Evolutionary conservation across 192 early-diverging fungal species (phyloP).

Genomic region (Hyaloraphidium curvatum): DNA sequence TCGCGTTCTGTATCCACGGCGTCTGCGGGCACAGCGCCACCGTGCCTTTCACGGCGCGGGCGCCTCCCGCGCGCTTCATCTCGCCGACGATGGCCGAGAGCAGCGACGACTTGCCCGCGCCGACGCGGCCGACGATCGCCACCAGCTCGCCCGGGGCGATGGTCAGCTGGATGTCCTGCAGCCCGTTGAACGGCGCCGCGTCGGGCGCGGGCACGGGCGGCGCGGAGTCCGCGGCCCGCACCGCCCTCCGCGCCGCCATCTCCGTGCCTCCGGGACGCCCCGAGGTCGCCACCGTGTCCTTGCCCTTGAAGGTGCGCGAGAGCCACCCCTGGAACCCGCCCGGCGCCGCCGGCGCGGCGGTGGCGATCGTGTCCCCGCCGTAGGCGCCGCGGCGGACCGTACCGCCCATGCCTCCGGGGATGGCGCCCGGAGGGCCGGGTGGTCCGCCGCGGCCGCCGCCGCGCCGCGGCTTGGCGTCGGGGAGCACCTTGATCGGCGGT

Average conservation of each 20-base stretch:
- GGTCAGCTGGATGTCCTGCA: not conserved
- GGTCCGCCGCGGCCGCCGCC: too few species aligned
- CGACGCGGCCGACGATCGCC: constrained; percentile 53
- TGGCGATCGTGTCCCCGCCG: too few species aligned
- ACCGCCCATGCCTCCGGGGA: too few species aligned
- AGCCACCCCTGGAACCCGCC: too few species aligned
- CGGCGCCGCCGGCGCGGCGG: too few species aligned
- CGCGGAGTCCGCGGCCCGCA: too few species aligned
- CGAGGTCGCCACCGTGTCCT: too few species aligned
- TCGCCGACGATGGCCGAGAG: constrained; percentile 14
- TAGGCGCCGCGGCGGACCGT: too few species aligned
- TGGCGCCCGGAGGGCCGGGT: too few species aligned
- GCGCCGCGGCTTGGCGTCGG: not conserved
- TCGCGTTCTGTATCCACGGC: constrained; percentile 24
- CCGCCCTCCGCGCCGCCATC: not conserved
- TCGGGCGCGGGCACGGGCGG: not conserved
- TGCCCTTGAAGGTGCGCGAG: too few species aligned
- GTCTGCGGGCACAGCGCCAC: constrained; percentile 19
- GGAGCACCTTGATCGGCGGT: not conserved
- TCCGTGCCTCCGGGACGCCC: not conserved
- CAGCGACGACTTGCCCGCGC: constrained; percentile 11
- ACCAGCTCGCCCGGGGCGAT: constrained; percentile 39
- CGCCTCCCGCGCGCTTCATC: constrained; percentile 24
- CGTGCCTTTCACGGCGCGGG: constrained; percentile 42
- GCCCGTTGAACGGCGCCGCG: not conserved